Evolutionary conservation across 352 stramenopile genomes (phyloP).

Genomic region (Elongisporangium undulatum): DNA sequence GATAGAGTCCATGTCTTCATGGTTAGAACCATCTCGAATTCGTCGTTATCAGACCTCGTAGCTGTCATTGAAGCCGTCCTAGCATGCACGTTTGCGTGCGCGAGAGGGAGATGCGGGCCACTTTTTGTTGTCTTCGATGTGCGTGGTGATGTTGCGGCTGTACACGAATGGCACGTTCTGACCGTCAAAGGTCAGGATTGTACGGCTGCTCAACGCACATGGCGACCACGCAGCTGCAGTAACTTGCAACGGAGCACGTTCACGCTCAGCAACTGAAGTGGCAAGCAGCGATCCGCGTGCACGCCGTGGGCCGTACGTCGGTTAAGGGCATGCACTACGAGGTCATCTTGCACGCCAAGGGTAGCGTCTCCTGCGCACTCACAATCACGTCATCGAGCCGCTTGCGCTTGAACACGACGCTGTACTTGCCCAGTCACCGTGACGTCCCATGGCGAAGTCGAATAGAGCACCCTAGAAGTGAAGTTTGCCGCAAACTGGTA

Average conservation of each 20-base stretch:
- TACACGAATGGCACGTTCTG: slow-evolving; percentile 52
- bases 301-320: slow-evolving; percentile 34
- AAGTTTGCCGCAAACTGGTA: slow-evolving; percentile 60
- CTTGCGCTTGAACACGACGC: slow-evolving; percentile 61
- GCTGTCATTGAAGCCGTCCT: slow-evolving; percentile 46
- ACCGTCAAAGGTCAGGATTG: slow-evolving; percentile 52
- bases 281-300: slow-evolving; percentile 65
- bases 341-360: slow-evolving; percentile 19
- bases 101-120: slow-evolving; percentile 43
- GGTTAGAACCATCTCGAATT: too few species aligned
- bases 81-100: slow-evolving; percentile 45
- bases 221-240: slow-evolving; percentile 51
- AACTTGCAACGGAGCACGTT: slow-evolving; percentile 54
- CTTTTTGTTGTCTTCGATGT: slow-evolving; percentile 68
- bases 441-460: slow-evolving; percentile 66
- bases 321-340: slow-evolving; percentile 26
- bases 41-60: too few species aligned
- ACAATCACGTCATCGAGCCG: slow-evolving; percentile 45
- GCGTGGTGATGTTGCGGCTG: slow-evolving; percentile 46
- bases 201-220: slow-evolving; percentile 32
- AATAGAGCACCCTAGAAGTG: slow-evolving; percentile 47
- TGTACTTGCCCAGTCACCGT: slow-evolving; percentile 59
- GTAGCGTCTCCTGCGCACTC: slow-evolving; percentile 30
- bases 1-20: too few species aligned
- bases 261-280: slow-evolving; percentile 40